Base-by-base conservation (phyloP, 257 asterid species). In the Solanum bulbocastanum region DNA sequence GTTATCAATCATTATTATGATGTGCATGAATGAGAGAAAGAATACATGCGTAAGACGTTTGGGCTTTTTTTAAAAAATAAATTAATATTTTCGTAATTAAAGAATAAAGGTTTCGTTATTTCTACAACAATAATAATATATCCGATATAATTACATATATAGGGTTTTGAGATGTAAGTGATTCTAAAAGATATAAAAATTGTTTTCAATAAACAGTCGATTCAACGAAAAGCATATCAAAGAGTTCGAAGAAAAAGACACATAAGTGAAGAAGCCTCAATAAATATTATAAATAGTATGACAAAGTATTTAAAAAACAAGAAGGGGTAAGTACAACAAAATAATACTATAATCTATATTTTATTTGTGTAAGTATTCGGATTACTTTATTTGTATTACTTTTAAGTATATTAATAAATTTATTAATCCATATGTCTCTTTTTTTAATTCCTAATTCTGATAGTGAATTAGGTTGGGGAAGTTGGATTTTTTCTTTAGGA, bases 381-480 rank as follows among this genome's bases (percentile, higher is more conserved):
- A 9, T 62, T 49, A 20, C 32, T 74, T 10, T 14, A 74, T 36
- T 74, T 74, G 15, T 10, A 11, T 37, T 74, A 32, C n/a, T 69
- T 69, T 69, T 7, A 32, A 69, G 40, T 30, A 32, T 73, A 36
- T 12, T 36, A 16, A 36, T 74, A 36, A 74, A 22, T 10, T 73
- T 23, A 78, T 6, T 42, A 10, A 3, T 42, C 1, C 15, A 25
- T 25, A 20, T 40, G 37, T 4, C n/a, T 42, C 13, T 8, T 23
- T 40, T 13, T 23, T 66, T n/a, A 62, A 3, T n/a, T 42, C 37
- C 84, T 78, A 42, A 40, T 40, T 25, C 30, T 40, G n/a, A 11
- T 40, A 25, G 35, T 78, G 84, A 40, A 42, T 78, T 78, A 78
- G 84, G 62, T 75, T 23, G 25, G 83, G 83, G 33, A n/a, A 5